Conservation (phyloP, 2,329 filamentous ascomycete species). For the Paracoccidioides brasiliensis region DNA sequence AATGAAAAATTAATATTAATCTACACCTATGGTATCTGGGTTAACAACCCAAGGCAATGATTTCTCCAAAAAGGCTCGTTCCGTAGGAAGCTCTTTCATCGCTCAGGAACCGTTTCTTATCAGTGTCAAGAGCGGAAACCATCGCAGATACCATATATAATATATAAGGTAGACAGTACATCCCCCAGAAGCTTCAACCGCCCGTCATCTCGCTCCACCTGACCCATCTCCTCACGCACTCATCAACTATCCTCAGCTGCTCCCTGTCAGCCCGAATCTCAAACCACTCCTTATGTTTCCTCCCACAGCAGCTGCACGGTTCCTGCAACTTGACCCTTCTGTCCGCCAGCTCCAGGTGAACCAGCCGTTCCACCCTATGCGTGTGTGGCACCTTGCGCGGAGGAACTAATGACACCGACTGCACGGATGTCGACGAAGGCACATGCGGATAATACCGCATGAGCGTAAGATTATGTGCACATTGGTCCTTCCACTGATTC, state of each 20-base stretch:
- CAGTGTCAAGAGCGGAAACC: too few relatives aligned
- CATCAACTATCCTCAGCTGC: slow-evolving; percentile 55
- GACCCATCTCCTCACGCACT: slow-evolving; percentile 72
- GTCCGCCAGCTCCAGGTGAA: slow-evolving; percentile 73
- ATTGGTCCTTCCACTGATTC: slow-evolving; percentile 89
- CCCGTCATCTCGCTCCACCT: slow-evolving; percentile 54
- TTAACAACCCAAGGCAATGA: too few relatives aligned
- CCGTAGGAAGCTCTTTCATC: too few relatives aligned
- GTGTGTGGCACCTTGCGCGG: slow-evolving; percentile 53
- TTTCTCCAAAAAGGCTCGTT: too few relatives aligned
- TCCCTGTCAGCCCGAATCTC: slow-evolving; percentile 64
- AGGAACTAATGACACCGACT: slow-evolving; percentile 8
- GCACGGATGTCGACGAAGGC: slow-evolving; percentile 28
- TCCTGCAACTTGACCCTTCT: slow-evolving; percentile 43
- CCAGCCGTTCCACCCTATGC: slow-evolving; percentile 75
- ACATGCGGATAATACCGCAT: slow-evolving; percentile 86
- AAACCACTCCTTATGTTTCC: slow-evolving; percentile 90
- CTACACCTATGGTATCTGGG: background rate
- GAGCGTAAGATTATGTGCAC: slow-evolving; percentile 74
- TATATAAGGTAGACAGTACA: background rate
- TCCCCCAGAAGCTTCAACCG: background rate
- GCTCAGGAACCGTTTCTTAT: too few relatives aligned
- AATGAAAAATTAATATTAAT: background rate
- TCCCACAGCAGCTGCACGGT: slow-evolving; percentile 64
- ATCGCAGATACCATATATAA: background rate